A percentile compares a stretch with the other conserved stretches of the same genome.
Conservation (phyloP, 768 basidiomycete species). For the Kondoa malvinella region DNA sequence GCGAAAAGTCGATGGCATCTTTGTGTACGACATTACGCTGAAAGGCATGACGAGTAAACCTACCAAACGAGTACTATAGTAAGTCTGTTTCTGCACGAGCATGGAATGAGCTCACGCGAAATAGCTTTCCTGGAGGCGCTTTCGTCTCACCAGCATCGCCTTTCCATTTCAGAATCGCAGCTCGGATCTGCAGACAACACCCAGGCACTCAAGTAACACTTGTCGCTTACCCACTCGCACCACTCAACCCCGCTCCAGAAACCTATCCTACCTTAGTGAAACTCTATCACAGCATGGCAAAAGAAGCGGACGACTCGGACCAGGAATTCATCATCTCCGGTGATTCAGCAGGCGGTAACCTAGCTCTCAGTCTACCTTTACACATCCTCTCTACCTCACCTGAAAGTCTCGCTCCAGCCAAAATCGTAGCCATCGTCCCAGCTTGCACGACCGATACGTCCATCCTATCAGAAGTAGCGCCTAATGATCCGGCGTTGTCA, state of each 20-base stretch:
- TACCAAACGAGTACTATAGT: background rate
- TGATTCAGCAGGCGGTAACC: background rate
- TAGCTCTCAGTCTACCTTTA: background rate
- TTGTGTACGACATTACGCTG: background rate
- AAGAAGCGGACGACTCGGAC: background rate
- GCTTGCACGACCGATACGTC: background rate
- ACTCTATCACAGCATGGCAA: background rate
- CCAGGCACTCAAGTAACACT: background rate
- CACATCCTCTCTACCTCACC: background rate
- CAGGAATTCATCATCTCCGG: background rate
- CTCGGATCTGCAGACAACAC: background rate
- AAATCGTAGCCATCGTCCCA: background rate
- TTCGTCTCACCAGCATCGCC: background rate
- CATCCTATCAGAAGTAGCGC: background rate
- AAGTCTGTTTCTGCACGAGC: background rate
- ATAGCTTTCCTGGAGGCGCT: background rate
- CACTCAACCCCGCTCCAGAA: background rate
- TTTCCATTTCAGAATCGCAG: background rate
- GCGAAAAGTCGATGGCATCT: background rate
- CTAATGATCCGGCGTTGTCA: background rate
- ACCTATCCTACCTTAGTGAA: background rate
- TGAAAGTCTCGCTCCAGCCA: background rate
- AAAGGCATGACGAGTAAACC: background rate
- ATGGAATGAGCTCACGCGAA: background rate
- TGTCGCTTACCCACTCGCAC: background rate